Evolutionary conservation across 345 rosid species (phyloP).

Genomic region (Salix exigua): DNA sequence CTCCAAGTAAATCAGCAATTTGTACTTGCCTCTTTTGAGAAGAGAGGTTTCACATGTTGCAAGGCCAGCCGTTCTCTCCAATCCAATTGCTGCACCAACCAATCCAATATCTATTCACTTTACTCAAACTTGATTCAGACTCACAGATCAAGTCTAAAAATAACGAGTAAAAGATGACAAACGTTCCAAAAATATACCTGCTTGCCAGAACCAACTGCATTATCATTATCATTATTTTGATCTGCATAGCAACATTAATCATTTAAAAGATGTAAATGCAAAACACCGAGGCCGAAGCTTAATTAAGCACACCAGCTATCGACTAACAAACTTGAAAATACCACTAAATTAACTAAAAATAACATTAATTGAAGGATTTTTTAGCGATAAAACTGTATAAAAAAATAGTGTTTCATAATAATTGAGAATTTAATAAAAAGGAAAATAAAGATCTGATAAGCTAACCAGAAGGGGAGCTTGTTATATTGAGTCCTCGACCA

Average conservation of each 20-base stretch:
- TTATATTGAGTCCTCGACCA: constrained; percentile 53
- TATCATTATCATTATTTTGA: constrained; percentile 25
- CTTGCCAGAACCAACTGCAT: constrained; percentile 30
- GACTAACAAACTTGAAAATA: background rate
- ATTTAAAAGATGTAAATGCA: background rate
- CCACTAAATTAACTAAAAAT: background rate
- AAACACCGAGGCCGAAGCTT: background rate
- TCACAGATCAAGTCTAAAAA: background rate
- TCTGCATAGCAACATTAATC: constrained; percentile 42
- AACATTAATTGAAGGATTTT: background rate
- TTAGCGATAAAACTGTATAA: background rate
- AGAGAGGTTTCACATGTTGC: constrained; percentile 57
- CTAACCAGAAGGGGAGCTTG: constrained; percentile 47
- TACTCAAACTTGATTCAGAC: constrained; percentile 4
- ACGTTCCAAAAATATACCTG: constrained; percentile 37
- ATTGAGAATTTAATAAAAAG: background rate
- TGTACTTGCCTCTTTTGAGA: constrained; percentile 73
- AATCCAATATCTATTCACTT: constrained; percentile 9
- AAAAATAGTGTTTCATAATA: background rate
- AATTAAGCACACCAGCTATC: background rate
- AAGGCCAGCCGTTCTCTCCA: constrained; percentile 84
- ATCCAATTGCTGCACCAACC: constrained; percentile 53
- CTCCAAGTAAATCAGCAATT: constrained; percentile 9
- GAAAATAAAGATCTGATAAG: background rate
- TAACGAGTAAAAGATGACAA: constrained; percentile 6